A percentile compares a stretch with the other conserved stretches of the same genome.
These are phyloP conservation scores for Rickenella mellea DNA, from an alignment of 768 basidiomycete species.

Conservation along the genomic window DNA sequence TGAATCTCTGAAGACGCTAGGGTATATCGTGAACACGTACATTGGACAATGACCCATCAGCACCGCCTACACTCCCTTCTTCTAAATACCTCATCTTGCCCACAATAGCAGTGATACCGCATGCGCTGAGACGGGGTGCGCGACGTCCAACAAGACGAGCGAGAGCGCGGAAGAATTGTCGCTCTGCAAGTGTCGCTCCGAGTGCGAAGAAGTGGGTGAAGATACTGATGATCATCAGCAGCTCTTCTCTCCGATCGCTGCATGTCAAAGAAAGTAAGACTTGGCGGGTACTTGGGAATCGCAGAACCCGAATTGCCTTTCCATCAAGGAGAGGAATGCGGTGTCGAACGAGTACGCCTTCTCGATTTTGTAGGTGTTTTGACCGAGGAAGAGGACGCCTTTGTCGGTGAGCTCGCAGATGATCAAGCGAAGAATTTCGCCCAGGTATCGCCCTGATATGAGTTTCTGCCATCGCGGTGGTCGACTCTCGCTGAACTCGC, in stretches of 20 bases:
- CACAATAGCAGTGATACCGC: conserved; percentile 95
- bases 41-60: conserved; percentile 93
- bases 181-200: conserved; percentile 92
- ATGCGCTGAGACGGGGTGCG: conserved; percentile 84
- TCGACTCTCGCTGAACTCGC: conserved; percentile 64
- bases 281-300: background rate
- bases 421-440: conserved; percentile 92
- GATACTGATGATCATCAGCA: conserved; percentile 93
- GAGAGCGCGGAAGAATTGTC: conserved; percentile 93
- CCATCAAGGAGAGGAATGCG: conserved; percentile 94
- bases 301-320: conserved; percentile 44
- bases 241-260: conserved; percentile 93
- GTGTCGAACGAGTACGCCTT: conserved; percentile 90
- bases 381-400: conserved; percentile 94
- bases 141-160: conserved; percentile 84
- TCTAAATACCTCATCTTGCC: conserved; percentile 92
- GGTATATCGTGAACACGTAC: conserved; percentile 32
- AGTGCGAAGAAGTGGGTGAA: conserved; percentile 96
- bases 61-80: conserved; percentile 80
- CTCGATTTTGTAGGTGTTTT: conserved; percentile 98
- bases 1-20: background rate
- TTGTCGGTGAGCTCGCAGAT: conserved; percentile 94
- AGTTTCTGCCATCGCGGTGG: conserved; percentile 65
- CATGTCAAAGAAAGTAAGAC: background rate
- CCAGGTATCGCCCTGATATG: conserved; percentile 91